Conservation (phyloP, 441 rosid genomes). For the Rhodomyrtus psidioides region DNA sequence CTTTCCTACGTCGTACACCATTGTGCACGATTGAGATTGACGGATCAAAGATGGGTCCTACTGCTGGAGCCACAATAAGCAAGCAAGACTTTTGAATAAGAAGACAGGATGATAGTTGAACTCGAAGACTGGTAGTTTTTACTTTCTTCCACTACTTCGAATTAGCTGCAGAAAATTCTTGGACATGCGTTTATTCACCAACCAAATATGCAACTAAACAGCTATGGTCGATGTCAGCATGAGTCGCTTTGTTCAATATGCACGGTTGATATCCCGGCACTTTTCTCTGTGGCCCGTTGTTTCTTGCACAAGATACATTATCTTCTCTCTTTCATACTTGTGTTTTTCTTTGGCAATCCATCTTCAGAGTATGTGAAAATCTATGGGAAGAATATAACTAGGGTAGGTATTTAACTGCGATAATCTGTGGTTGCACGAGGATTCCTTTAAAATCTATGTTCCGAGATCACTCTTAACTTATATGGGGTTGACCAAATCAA, state of each 20-base stretch:
- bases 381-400: not conserved
- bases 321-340: not conserved
- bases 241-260: not conserved
- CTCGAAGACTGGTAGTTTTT: not conserved
- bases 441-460: not conserved
- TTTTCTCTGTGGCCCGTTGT: not conserved
- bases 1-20: not conserved
- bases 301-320: not conserved
- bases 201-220: not conserved
- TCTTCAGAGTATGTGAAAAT: not conserved
- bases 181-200: not conserved
- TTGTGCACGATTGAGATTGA: not conserved
- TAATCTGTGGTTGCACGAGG: not conserved
- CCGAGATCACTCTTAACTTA: not conserved
- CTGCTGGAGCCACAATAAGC: not conserved
- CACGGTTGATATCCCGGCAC: not conserved
- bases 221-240: not conserved
- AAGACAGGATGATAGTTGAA: not conserved
- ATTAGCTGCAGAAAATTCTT: not conserved
- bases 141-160: not conserved
- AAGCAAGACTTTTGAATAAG: not conserved
- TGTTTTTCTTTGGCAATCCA: not conserved
- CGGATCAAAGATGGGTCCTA: not conserved
- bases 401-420: not conserved
- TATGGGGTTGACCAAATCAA: not conserved